phyloP scores from a whole-genome alignment of 2,329 filamentous ascomycete species.

The Paecilomyces sp. region DNA sequence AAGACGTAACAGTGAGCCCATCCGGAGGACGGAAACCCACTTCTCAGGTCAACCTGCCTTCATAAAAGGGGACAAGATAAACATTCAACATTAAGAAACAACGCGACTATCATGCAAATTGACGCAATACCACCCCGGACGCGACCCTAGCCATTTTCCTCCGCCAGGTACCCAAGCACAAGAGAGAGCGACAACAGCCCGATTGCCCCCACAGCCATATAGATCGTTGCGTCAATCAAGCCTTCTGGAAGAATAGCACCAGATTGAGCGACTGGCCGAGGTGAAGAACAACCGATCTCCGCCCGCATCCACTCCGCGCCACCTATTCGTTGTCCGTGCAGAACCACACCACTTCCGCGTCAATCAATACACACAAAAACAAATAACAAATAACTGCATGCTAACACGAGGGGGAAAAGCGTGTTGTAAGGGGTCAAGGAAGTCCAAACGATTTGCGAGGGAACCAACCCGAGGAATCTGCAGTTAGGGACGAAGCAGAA shows the following conservation, averaged over 20 bases:
- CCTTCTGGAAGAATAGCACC: background rate
- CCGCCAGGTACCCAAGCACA: slow-evolving; percentile 26
- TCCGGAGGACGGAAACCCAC: background rate
- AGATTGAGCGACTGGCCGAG: background rate
- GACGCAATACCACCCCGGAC: slow-evolving; percentile 41
- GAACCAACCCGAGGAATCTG: background rate
- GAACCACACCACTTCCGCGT: background rate
- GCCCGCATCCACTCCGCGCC: background rate
- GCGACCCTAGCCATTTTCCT: slow-evolving; percentile 40
- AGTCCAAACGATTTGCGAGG: background rate
- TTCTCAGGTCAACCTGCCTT: background rate
- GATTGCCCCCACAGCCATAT: background rate
- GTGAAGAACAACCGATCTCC: background rate
- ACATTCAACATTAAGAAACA: slow-evolving; percentile 8
- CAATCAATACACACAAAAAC: background rate
- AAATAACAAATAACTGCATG: slow-evolving; percentile 1
- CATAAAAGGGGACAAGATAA: slow-evolving; percentile 2
- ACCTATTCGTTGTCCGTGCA: background rate
- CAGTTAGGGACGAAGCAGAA: background rate
- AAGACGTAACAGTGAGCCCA: background rate
- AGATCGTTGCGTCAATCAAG: background rate
- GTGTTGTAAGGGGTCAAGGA: background rate
- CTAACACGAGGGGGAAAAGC: background rate
- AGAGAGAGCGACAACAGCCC: slow-evolving; percentile 3
- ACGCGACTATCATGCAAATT: slow-evolving; percentile 17